phyloP scores from a whole-genome alignment of 1,284 basidiomycete species.

The Heimioporus retisporus region DNA sequence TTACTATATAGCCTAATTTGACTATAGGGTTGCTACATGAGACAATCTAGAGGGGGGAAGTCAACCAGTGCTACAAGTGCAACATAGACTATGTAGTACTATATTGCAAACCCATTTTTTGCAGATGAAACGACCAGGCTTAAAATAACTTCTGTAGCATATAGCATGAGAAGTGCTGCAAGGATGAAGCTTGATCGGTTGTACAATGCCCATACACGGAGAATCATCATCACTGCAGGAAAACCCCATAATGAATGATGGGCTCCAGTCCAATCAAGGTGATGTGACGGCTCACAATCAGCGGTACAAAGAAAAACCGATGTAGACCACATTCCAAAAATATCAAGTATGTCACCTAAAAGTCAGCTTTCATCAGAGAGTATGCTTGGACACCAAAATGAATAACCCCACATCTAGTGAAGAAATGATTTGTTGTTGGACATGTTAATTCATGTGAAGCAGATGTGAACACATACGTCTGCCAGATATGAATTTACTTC shows the following conservation, averaged over 20 bases:
- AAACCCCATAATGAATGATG: not conserved
- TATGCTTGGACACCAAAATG: not conserved
- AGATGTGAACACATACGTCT: not conserved
- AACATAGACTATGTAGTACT: no score
- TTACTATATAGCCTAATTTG: no score
- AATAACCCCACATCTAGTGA: slow-evolving; percentile 1
- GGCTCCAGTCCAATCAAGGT: not conserved
- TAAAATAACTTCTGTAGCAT: not conserved
- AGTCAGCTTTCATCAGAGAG: not conserved
- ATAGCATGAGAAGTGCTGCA: not conserved
- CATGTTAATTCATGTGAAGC: not conserved
- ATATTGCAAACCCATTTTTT: no score
- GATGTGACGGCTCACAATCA: not conserved
- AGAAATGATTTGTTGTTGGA: not conserved
- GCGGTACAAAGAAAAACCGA: not conserved
- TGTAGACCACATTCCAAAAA: not conserved
- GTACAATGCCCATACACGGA: not conserved
- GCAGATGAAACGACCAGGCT: not conserved
- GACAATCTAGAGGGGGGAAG: no score
- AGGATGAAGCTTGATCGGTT: not conserved
- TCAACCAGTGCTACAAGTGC: no score
- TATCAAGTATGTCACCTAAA: not conserved
- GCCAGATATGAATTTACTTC: not conserved
- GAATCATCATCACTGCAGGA: not conserved
- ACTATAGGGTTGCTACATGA: no score